Base-by-base conservation (phyloP, 169 alveolate genomes). In the Eimeria praecox region DNA sequence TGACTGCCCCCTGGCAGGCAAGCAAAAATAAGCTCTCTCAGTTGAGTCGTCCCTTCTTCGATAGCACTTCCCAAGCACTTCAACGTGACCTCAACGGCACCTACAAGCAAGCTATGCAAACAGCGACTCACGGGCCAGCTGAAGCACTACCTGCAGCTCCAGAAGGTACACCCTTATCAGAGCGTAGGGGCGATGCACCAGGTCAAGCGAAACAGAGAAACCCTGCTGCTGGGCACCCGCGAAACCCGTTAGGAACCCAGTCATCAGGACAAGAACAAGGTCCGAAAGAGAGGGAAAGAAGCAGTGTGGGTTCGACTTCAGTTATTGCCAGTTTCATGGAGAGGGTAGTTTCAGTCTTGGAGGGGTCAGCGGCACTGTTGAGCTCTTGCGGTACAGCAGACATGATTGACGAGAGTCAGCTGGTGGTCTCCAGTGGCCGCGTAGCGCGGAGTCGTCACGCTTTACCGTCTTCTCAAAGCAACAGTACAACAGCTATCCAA, bases 341-440 rank as follows among this genome's bases (percentile, higher is more conserved):
- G 38, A 44, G 16, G 56, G 62, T 78, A 66, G 62, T 78, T n/a
- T 16, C 56, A 14, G 38, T 42, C 10, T 16, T 78, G 22, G 89
- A 78, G 35, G 89, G 59, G 24, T 78, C 89, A 24, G 89, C 89
- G 2, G 89, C 59, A 1, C 14, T 78, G 64, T 44, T 78, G 52
- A 78, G 89, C 64, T 38, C 89, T 27, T 78, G 89, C 33, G 52
- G 66, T 24, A 20, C 35, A 18, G 59, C 66, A 5, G 56, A n/a
- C 64, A 44, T 52, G 1, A 16, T 78, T 38, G 89, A 78, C 44
- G 89, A 78, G 64, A 33, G 64, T 52, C 89, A 78, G 64, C 38
- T 78, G 40, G 52, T 44, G 49, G 46, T 73, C 16, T 35, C 49
- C 49, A 30, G 18, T 16, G 49, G n/a, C 30, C 54, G 83, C 30